Base-by-base conservation (phyloP, 176 grass and related monocot genomes). In the Carex cristatella region DNA sequence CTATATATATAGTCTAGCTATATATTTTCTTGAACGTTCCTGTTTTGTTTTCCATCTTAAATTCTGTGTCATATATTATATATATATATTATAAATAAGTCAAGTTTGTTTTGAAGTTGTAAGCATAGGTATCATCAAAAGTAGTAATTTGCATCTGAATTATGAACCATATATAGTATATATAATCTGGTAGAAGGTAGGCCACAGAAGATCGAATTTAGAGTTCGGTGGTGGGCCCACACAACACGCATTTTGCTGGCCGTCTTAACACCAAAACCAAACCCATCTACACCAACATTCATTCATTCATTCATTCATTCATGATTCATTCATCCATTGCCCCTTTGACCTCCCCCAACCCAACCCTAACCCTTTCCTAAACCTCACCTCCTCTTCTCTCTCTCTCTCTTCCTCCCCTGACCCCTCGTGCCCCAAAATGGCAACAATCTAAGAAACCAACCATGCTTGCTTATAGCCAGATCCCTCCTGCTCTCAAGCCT, bases 341-440 rank as follows among this genome's bases (percentile, higher is more conserved):
- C 62, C 35, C 37, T 83, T 83, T 83, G 81, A 83, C 81, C 81
- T 83, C 61, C 9, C 30, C 81, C 81, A 51, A 83, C 61, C 62
- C 81, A 63, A 66, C 61, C 44, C 81, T 83, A 83, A 66, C 81
- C 81, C 48, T 83, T 83, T 83, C 80, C 81, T 83, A 83, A 83
- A 83, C 81, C 62, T 23, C 62, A 83, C 81, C 81, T 67, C 61
- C 6, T n/a, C 37, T 10, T 19, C 57, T 57, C 49, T 79, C 53
- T 60, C 51, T 44, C 35, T 65, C 61, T 82, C 57, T 54, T 14
- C 44, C 78, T 46, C 31, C 33, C 42, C 79, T 51, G 38, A 40
- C 1, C 13, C 67, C 74, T 79, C 74, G 74, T 79, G 74, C 74
- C 74, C 73, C 74, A 79, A 79, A 79, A 79, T 79, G 74, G 74